Conservation (phyloP, 2,329 filamentous ascomycete species). For the Trichoderma harzianum region DNA sequence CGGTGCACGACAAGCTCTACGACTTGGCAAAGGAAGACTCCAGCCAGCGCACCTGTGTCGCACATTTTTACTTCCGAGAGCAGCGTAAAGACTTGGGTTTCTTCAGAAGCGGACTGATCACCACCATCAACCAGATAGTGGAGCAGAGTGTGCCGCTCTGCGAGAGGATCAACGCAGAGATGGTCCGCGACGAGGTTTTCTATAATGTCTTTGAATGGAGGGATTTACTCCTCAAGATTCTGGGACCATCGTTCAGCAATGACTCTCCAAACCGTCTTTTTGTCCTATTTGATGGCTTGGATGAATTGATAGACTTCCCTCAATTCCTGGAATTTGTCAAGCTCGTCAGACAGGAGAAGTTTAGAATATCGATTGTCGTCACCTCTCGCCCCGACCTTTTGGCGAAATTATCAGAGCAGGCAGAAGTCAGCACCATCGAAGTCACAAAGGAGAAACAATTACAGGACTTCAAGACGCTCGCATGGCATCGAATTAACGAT, state of each 20-base stretch:
- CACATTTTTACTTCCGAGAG: constrained; percentile 38
- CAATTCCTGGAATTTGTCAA: constrained; percentile 23
- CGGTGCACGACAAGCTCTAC: constrained; percentile 23
- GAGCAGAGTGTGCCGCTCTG: constrained; percentile 30
- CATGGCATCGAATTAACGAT: constrained; percentile 28
- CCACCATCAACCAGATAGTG: constrained; percentile 30
- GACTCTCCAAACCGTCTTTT: constrained; percentile 25
- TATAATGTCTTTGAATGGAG: constrained; percentile 20
- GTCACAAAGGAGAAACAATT: constrained; percentile 29
- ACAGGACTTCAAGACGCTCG: constrained; percentile 28
- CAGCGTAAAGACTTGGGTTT: constrained; percentile 27
- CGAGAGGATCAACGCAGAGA: constrained; percentile 29
- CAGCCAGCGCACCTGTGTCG: constrained; percentile 22
- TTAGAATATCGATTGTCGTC: constrained; percentile 27
- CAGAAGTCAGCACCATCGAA: constrained; percentile 18
- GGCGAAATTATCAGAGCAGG: constrained; percentile 4
- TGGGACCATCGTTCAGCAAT: constrained; percentile 24
- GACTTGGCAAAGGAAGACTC: constrained; percentile 20
- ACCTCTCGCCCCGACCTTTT: constrained; percentile 25
- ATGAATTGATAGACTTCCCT: constrained; percentile 26
- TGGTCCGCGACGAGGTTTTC: constrained; percentile 25
- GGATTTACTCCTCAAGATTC: constrained; percentile 24
- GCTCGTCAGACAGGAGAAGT: constrained; percentile 24
- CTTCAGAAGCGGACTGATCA: constrained; percentile 27
- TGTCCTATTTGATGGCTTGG: constrained; percentile 33